A percentile compares a stretch with the other conserved stretches of the same genome.
Conservation (phyloP, 163 green algal genomes). For the Volvox carteri region DNA sequence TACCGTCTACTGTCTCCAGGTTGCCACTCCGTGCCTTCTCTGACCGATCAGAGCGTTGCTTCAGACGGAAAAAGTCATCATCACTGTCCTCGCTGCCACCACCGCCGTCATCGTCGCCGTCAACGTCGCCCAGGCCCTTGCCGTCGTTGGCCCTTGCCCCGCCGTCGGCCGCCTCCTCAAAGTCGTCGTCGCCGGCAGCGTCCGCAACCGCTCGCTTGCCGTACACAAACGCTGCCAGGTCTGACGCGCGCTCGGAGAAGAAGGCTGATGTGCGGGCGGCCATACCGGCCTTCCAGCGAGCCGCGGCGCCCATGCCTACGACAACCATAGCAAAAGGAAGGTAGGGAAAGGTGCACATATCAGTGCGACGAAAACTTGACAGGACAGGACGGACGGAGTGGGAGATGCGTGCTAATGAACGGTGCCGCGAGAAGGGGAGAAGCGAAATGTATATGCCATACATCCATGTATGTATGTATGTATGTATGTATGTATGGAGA, state of each 20-base stretch:
- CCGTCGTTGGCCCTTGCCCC: not conserved
- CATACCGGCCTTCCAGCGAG: constrained; percentile 78
- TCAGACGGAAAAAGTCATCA: constrained; percentile 82
- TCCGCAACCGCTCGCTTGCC: constrained; percentile 53
- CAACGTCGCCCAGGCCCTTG: constrained; percentile 14
- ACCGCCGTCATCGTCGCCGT: not conserved
- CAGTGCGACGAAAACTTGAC: no score
- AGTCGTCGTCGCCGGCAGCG: constrained; percentile 30
- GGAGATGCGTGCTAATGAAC: no score
- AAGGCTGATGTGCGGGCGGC: constrained; percentile 70
- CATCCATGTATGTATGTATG: no score
- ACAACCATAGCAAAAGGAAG: not conserved
- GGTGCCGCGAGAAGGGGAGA: no score
- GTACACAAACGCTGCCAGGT: constrained; percentile 85
- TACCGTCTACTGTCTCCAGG: constrained; percentile 35
- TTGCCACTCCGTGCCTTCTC: constrained; percentile 26
- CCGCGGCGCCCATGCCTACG: constrained; percentile 73
- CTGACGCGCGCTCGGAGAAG: constrained; percentile 73
- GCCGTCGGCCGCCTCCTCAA: constrained; percentile 1
- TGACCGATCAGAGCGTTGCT: constrained; percentile 16
- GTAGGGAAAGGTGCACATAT: no score
- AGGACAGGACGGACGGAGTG: no score
- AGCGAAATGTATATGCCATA: no score
- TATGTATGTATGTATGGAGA: no score
- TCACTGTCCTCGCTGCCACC: constrained; percentile 71